Evolutionary conservation across 257 asterid species (phyloP).

Genomic region (Capsicum pubescens): DNA sequence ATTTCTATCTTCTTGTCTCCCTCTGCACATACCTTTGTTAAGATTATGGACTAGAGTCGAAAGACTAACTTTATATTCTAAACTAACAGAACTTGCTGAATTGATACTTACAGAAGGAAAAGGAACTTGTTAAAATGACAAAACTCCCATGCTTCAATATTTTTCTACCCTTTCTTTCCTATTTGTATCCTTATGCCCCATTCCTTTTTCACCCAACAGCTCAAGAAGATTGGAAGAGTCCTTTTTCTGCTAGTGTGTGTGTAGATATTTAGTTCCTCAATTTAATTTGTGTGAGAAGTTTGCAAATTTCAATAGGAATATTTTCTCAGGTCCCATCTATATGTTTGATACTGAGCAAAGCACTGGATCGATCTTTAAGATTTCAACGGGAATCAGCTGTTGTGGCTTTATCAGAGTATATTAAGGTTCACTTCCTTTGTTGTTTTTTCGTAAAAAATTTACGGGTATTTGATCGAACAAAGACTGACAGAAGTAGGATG

Average conservation of each 20-base stretch:
- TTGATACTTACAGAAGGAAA: not conserved
- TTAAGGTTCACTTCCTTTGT: too few species aligned
- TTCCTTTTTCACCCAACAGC: not conserved
- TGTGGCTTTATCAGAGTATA: slow-evolving; percentile 86
- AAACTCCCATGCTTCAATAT: not conserved
- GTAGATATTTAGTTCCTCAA: slow-evolving; percentile 16
- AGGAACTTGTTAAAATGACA: not conserved
- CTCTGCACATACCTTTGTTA: not conserved
- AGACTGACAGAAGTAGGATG: too few species aligned
- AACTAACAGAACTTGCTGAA: not conserved
- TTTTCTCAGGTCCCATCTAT: slow-evolving; percentile 67
- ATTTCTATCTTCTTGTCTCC: not conserved
- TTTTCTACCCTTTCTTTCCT: not conserved
- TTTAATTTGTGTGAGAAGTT: not conserved
- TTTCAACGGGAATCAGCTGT: slow-evolving; percentile 95
- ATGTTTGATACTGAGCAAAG: slow-evolving; percentile 72
- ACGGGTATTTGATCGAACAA: too few species aligned
- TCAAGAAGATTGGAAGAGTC: not conserved
- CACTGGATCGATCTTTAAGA: slow-evolving; percentile 68
- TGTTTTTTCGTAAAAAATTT: too few species aligned
- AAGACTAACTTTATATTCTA: not conserved
- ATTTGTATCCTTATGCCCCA: not conserved
- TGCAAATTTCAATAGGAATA: not conserved
- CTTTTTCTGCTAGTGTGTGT: not conserved
- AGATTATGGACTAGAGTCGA: slow-evolving; percentile 18